Conservation (phyloP, 441 rosid genomes). For the Capsella rubella region DNA sequence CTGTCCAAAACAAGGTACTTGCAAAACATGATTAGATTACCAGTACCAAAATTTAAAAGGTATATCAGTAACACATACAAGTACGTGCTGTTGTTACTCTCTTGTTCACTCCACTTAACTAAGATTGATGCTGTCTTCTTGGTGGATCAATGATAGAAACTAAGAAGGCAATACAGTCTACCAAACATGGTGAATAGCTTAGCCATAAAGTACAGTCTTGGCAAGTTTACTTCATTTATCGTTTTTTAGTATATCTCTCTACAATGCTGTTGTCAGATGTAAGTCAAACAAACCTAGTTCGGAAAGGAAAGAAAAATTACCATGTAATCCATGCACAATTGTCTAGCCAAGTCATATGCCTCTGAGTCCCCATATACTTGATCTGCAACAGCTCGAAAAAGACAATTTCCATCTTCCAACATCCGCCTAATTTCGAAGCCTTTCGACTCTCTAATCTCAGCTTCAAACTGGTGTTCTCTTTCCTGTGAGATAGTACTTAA, state of each 20-base stretch:
- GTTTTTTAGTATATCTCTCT: not conserved
- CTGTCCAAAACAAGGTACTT: slow-evolving; percentile 13
- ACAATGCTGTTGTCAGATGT: not conserved
- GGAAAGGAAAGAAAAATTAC: slow-evolving; percentile 48
- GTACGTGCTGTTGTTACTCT: not conserved
- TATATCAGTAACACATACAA: not conserved
- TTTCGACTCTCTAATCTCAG: slow-evolving; percentile 73
- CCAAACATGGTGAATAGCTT: not conserved
- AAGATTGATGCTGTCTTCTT: slow-evolving; percentile 5
- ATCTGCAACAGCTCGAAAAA: slow-evolving; percentile 96
- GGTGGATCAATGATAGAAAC: slow-evolving; percentile 19
- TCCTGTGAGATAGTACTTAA: slow-evolving; percentile 59
- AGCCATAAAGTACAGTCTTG: slow-evolving; percentile 8
- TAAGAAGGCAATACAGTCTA: slow-evolving; percentile 10
- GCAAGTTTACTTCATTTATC: not conserved
- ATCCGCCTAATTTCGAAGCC: slow-evolving; percentile 89
- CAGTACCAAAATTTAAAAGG: not conserved
- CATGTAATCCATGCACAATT: slow-evolving; percentile 98
- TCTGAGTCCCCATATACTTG: slow-evolving; percentile 98
- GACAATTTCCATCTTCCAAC: slow-evolving; percentile 99
- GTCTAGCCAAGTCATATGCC: slow-evolving; percentile 70
- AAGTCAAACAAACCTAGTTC: slow-evolving; percentile 8
- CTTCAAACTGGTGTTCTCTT: slow-evolving; percentile 91
- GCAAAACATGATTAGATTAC: not conserved
- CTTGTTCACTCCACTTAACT: slow-evolving; percentile 8